Evolutionary conservation across 108 stramenopile genomes (phyloP).

Genomic region (Nitzschia putrida): DNA sequence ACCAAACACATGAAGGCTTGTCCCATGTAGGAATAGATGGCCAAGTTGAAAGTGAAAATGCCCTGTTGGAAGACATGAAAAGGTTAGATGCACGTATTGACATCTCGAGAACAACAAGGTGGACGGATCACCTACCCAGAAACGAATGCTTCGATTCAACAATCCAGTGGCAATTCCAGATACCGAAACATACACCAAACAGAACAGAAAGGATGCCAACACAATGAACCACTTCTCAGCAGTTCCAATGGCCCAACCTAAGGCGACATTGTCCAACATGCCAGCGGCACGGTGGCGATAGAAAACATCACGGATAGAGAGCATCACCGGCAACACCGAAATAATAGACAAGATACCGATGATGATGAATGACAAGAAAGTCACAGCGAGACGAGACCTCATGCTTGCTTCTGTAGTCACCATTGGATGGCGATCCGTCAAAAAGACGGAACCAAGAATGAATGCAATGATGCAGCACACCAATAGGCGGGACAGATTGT

Average conservation of each 20-base stretch:
- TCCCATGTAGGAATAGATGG: constrained; percentile 76
- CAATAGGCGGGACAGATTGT: constrained; percentile 68
- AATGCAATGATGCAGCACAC: constrained; percentile 59
- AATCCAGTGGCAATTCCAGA: constrained; percentile 35
- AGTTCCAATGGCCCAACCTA: constrained; percentile 60
- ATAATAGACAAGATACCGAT: constrained; percentile 60
- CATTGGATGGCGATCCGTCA: constrained; percentile 26
- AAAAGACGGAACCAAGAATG: constrained; percentile 63
- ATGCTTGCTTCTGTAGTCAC: constrained; percentile 41
- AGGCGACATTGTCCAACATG: constrained; percentile 63
- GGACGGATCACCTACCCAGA: constrained; percentile 22
- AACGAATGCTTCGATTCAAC: constrained; percentile 29
- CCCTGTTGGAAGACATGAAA: constrained; percentile 31
- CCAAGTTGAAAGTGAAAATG: constrained; percentile 73
- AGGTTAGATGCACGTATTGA: not conserved
- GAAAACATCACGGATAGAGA: constrained; percentile 69
- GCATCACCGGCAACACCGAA: constrained; percentile 68
- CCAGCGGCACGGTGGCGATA: constrained; percentile 70
- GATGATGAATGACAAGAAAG: constrained; percentile 58
- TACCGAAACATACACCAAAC: constrained; percentile 22
- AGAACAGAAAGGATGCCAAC: constrained; percentile 36
- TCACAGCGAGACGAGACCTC: constrained; percentile 38
- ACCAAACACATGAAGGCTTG: constrained; percentile 80
- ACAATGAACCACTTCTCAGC: constrained; percentile 66
- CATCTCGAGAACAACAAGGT: not conserved